A percentile compares a stretch with the other conserved stretches of the same genome.
Evolutionary conservation across 129 eudicot genomes (phyloP).

Genomic region (Solidago caesia): DNA sequence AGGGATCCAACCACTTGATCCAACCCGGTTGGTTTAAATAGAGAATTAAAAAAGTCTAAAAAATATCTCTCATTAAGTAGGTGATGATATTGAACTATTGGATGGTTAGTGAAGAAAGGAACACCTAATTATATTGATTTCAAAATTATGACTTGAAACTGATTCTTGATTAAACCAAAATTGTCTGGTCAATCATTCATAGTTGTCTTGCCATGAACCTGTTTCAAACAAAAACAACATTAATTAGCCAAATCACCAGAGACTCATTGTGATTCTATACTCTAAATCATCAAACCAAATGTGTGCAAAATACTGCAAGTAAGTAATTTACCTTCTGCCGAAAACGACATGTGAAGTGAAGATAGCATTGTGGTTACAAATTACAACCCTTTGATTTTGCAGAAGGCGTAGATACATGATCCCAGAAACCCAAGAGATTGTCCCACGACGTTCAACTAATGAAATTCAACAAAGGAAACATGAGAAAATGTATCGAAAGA

Average conservation of each 20-base stretch:
- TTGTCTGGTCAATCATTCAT: constrained; percentile 13
- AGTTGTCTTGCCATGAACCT: constrained; percentile 16
- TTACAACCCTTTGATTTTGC: constrained; percentile 46
- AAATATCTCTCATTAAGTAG: no score
- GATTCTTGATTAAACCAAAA: constrained; percentile 25
- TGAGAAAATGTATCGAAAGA: background rate
- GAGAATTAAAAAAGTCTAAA: no score
- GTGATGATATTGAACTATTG: no score
- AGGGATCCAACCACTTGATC: no score
- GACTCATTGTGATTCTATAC: background rate
- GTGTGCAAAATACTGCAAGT: background rate
- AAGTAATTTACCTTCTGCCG: constrained; percentile 9
- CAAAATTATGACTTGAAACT: background rate
- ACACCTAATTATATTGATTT: no score
- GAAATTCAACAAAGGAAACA: background rate
- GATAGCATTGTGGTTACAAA: background rate
- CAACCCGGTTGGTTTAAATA: no score
- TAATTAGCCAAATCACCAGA: constrained; percentile 6
- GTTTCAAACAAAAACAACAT: constrained; percentile 14
- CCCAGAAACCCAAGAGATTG: constrained; percentile 57
- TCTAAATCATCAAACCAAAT: background rate
- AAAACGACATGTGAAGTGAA: background rate
- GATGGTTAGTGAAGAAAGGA: no score
- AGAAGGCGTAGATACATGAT: constrained; percentile 43
- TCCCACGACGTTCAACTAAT: constrained; percentile 43